phyloP scores from a whole-genome alignment of 345 rosid genomes.

The Pistacia integerrima region DNA sequence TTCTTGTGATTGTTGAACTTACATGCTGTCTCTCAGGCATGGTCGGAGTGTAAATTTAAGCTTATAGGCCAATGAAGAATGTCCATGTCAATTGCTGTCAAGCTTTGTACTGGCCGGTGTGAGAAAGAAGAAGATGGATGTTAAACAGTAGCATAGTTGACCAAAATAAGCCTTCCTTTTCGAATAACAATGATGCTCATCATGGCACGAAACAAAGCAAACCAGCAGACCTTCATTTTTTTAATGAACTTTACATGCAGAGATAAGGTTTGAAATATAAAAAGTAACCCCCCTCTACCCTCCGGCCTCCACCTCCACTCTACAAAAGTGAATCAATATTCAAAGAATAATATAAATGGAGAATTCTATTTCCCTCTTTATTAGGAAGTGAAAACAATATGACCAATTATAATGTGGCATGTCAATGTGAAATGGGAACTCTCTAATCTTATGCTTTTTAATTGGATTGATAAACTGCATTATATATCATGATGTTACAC shows the following conservation, averaged over 20 bases:
- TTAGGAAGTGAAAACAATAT: constrained; percentile 15
- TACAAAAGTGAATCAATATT: not conserved
- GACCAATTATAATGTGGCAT: not conserved
- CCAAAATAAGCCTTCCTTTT: constrained; percentile 20
- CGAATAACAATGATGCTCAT: constrained; percentile 29
- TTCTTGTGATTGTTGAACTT: constrained; percentile 10
- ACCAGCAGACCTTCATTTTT: not conserved
- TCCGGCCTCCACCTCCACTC: not conserved
- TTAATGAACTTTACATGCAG: constrained; percentile 19
- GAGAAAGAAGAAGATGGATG: constrained; percentile 7
- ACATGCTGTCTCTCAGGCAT: constrained; percentile 17
- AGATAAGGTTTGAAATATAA: constrained; percentile 14
- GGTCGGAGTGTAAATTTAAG: constrained; percentile 12
- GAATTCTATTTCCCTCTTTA: not conserved
- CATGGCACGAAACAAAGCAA: constrained; percentile 20
- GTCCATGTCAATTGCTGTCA: constrained; percentile 14
- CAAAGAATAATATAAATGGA: not conserved
- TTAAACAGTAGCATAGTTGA: constrained; percentile 20
- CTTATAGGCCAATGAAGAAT: constrained; percentile 17
- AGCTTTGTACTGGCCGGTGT: not conserved
- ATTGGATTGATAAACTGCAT: constrained; percentile 6
- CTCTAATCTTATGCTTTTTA: not conserved
- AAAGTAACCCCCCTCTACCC: not conserved
- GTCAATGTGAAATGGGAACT: not conserved
- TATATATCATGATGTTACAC: not conserved